Conservation (phyloP, 169 alveolate species). For the Prorocentrum cordatum region DNA sequence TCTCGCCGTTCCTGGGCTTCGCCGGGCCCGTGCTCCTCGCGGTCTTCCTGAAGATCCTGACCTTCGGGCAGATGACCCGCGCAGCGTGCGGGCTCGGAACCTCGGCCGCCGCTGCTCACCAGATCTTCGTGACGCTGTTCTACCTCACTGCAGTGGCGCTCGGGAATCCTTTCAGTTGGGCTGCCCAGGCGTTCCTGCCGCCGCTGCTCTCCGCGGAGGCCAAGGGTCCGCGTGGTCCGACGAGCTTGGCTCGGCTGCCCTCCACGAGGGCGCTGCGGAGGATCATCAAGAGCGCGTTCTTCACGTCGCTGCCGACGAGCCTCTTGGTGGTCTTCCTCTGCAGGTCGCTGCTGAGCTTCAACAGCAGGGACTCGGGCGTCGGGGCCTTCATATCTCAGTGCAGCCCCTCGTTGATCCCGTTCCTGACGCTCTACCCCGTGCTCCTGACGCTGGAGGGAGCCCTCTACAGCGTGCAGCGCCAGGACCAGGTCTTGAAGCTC, state of each 20-base stretch:
- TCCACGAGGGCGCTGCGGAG: too few species aligned
- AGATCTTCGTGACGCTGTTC: constrained; percentile 30
- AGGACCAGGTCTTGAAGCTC: neutral
- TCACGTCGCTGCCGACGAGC: too few species aligned
- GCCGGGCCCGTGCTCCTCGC: constrained; percentile 65
- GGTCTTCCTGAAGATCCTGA: constrained; percentile 31
- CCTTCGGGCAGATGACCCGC: constrained; percentile 21
- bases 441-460: constrained; percentile 32
- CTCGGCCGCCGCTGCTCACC: constrained; percentile 31
- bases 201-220: too few species aligned
- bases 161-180: constrained; percentile 59
- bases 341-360: too few species aligned
- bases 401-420: constrained; percentile 1
- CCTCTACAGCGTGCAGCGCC: neutral
- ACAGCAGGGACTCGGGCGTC: too few species aligned
- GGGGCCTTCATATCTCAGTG: neutral
- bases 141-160: neutral
- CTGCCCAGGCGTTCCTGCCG: constrained; percentile 50
- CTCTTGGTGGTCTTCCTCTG: too few species aligned
- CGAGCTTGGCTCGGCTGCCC: too few species aligned
- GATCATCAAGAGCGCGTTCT: too few species aligned
- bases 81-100: neutral
- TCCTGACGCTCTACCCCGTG: constrained; percentile 10
- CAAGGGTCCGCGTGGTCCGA: too few species aligned
- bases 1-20: constrained; percentile 17